Conservation (phyloP, 75 land plant species). For the Pinus albicaulis region DNA sequence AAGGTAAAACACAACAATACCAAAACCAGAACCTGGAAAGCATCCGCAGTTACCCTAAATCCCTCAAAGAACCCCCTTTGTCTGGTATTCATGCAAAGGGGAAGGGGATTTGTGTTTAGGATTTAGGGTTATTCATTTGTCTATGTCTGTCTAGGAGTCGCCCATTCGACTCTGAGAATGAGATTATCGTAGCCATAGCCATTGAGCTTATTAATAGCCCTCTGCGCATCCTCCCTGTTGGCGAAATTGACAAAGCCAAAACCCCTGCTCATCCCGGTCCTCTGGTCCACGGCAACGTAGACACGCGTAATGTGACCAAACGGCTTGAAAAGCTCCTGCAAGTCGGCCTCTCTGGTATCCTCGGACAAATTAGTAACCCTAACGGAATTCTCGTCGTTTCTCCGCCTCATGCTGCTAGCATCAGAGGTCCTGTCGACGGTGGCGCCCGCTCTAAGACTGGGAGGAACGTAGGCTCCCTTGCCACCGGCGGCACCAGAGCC, state of each 20-base stretch:
- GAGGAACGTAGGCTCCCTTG: slow-evolving; percentile 64
- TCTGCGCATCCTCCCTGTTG: slow-evolving; percentile 71
- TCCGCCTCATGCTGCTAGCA: slow-evolving; percentile 41
- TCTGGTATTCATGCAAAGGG: too few species aligned
- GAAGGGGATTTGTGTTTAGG: too few species aligned
- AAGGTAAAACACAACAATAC: too few species aligned
- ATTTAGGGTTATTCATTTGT: too few species aligned
- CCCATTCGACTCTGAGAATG: slow-evolving; percentile 81
- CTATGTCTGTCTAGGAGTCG: slow-evolving; percentile 44
- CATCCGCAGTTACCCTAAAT: too few species aligned
- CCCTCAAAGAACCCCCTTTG: too few species aligned
- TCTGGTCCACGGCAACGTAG: slow-evolving; percentile 68
- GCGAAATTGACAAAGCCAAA: slow-evolving; percentile 87
- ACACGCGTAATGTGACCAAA: slow-evolving; percentile 42
- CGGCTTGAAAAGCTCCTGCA: too few species aligned
- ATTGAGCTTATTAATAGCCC: slow-evolving; percentile 79
- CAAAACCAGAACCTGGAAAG: too few species aligned
- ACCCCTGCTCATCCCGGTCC: slow-evolving; percentile 73
- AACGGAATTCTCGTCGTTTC: too few species aligned
- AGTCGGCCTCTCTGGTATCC: too few species aligned
- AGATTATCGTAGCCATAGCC: slow-evolving; percentile 89
- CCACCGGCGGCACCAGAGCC: slow-evolving; percentile 14
- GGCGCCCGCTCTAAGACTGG: slow-evolving; percentile 37
- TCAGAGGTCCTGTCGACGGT: slow-evolving; percentile 33
- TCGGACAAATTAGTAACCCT: too few species aligned